phyloP scores from a whole-genome alignment of 1,284 basidiomycete species.

The Neotropicomus parvogracilis region DNA sequence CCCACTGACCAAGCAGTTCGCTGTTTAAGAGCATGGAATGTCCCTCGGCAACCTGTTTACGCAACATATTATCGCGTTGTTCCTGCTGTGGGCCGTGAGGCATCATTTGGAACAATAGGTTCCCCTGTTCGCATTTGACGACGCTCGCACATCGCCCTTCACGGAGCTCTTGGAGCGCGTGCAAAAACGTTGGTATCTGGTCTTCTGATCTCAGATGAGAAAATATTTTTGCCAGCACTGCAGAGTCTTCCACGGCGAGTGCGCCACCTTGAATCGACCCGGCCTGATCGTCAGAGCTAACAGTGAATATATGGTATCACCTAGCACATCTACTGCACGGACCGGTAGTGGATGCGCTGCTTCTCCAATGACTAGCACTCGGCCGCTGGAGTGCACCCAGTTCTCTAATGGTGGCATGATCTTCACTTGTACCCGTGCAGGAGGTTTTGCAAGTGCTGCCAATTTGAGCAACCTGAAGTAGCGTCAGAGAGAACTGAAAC shows the following conservation, averaged over 20 bases:
- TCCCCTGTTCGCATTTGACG: slow-evolving; percentile 35
- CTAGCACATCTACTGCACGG: slow-evolving; percentile 16
- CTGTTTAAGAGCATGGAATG: slow-evolving; percentile 32
- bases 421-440: slow-evolving; percentile 37
- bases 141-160: slow-evolving; percentile 41
- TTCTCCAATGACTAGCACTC: slow-evolving; percentile 47
- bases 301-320: not conserved
- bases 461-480: slow-evolving; percentile 43
- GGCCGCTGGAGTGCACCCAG: slow-evolving; percentile 50
- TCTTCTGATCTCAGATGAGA: slow-evolving; percentile 47
- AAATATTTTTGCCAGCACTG: slow-evolving; percentile 55
- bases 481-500: not conserved
- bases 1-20: slow-evolving; percentile 35
- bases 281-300: slow-evolving; percentile 34
- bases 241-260: slow-evolving; percentile 55
- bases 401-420: slow-evolving; percentile 42
- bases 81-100: slow-evolving; percentile 39
- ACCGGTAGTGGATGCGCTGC: slow-evolving; percentile 55
- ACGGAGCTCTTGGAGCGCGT: slow-evolving; percentile 51
- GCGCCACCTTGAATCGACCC: slow-evolving; percentile 50
- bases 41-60: slow-evolving; percentile 38
- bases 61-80: slow-evolving; percentile 43
- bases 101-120: slow-evolving; percentile 40
- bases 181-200: slow-evolving; percentile 50
- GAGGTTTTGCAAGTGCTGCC: slow-evolving; percentile 34